These are phyloP conservation scores for Heterobasidion parviporum DNA, from an alignment of 1,284 basidiomycete species.

Conservation along the genomic window DNA sequence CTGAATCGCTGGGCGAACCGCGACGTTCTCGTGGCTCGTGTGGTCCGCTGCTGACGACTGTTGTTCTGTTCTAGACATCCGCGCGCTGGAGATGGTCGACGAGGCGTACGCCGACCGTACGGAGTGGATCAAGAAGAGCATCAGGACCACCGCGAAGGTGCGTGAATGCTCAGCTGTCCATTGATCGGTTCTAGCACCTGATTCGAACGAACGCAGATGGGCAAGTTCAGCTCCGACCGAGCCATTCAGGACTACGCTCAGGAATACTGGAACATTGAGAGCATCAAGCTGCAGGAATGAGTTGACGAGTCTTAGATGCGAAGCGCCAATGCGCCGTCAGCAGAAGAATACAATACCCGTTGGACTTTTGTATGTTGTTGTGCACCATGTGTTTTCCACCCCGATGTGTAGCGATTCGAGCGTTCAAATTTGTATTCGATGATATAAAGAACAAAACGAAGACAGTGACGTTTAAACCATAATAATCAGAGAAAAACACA, in stretches of 20 bases:
- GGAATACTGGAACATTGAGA: conserved; percentile 70
- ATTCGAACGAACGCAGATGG: conserved; percentile 52
- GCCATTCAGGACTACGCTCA: conserved; percentile 86
- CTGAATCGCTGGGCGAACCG: background rate
- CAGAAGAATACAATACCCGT: too few relatives aligned
- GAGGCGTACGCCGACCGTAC: conserved; percentile 74
- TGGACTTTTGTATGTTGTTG: too few relatives aligned
- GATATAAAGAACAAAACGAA: too few relatives aligned
- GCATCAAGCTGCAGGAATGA: conserved; percentile 19
- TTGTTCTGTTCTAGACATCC: conserved; percentile 46
- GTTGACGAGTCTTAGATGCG: background rate
- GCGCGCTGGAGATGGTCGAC: conserved; percentile 79
- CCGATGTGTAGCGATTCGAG: too few relatives aligned
- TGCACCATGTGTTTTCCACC: too few relatives aligned
- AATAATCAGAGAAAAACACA: too few relatives aligned
- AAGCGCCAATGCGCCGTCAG: background rate
- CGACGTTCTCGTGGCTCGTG: background rate
- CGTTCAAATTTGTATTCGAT: too few relatives aligned
- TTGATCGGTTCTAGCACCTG: background rate
- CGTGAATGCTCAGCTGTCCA: too few relatives aligned
- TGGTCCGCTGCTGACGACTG: background rate
- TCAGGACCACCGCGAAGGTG: conserved; percentile 73
- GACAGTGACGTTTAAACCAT: too few relatives aligned
- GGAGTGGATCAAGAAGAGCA: conserved; percentile 89
- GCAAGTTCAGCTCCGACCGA: conserved; percentile 89